A percentile compares a stretch with the other conserved stretches of the same genome.
Evolutionary conservation across 192 early-diverging fungal genomes (phyloP).

Genomic region (Helicostylum pulchrum): DNA sequence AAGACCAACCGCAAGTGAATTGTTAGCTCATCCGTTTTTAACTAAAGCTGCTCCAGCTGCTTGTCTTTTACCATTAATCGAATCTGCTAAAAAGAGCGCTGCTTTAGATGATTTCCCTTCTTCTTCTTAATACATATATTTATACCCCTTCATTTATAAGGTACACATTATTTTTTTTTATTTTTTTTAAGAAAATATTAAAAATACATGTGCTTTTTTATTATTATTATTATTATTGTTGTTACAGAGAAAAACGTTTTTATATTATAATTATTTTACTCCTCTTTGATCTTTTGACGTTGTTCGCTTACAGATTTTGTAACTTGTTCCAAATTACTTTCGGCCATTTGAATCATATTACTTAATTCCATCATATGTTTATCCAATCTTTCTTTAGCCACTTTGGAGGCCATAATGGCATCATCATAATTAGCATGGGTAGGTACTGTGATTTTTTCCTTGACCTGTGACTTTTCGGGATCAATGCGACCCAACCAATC

Average conservation of each 20-base stretch:
- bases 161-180: too few species aligned
- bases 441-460: background rate
- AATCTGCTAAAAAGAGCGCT: constrained; percentile 11
- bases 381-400: constrained; percentile 5
- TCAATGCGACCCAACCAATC: constrained; percentile 13
- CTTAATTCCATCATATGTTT: constrained; percentile 10
- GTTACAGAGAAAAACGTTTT: too few species aligned
- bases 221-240: too few species aligned
- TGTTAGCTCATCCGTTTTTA: constrained; percentile 83
- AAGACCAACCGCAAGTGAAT: constrained; percentile 71
- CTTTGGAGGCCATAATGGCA: background rate
- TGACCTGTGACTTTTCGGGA: background rate
- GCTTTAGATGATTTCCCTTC: background rate
- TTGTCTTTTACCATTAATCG: constrained; percentile 73
- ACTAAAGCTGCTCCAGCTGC: constrained; percentile 73
- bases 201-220: too few species aligned
- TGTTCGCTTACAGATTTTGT: constrained; percentile 15
- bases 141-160: background rate
- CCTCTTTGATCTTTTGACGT: constrained; percentile 9
- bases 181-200: too few species aligned
- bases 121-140: background rate
- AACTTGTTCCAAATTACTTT: constrained; percentile 16
- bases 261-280: too few species aligned
- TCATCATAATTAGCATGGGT: background rate
- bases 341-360: constrained; percentile 10